Evolutionary conservation across 257 asterid species (phyloP).

Genomic region (Lantana camara): DNA sequence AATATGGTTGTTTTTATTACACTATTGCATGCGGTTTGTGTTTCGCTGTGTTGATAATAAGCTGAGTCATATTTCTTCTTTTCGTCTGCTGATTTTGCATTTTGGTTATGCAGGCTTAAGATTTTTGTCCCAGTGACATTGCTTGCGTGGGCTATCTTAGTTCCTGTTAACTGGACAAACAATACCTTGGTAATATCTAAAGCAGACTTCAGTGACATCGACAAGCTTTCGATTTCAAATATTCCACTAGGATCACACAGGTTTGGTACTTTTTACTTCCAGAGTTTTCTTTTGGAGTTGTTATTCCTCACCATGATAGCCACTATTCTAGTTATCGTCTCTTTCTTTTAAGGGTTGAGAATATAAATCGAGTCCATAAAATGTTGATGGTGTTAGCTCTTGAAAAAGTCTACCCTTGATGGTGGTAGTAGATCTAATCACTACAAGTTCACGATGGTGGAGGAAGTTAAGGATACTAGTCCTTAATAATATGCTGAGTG

Average conservation of each 20-base stretch:
- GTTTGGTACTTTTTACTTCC: constrained; percentile 40
- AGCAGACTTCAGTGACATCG: constrained; percentile 60
- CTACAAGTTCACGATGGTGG: not conserved
- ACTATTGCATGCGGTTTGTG: constrained; percentile 1
- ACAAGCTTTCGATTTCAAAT: constrained; percentile 93
- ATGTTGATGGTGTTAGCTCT: not conserved
- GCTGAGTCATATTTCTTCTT: constrained; percentile 1
- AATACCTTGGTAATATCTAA: constrained; percentile 53
- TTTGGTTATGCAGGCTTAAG: constrained; percentile 64
- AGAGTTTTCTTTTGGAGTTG: not conserved
- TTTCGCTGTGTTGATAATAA: constrained; percentile 3
- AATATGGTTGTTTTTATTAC: constrained; percentile 7
- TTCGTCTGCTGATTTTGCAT: constrained; percentile 23
- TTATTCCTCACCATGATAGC: not conserved
- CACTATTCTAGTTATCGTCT: not conserved
- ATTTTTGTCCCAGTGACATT: constrained; percentile 83
- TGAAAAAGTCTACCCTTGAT: not conserved
- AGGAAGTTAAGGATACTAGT: too few relatives aligned
- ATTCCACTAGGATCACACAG: constrained; percentile 75
- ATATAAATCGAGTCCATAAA: not conserved
- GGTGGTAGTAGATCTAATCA: not conserved
- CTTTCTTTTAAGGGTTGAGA: constrained; percentile 7
- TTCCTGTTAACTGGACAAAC: constrained; percentile 97
- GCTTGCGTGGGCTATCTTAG: constrained; percentile 77
- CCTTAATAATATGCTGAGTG: too few relatives aligned